Base-by-base conservation (phyloP, 2,329 filamentous ascomycete genomes). In the Colletotrichum lentis region DNA sequence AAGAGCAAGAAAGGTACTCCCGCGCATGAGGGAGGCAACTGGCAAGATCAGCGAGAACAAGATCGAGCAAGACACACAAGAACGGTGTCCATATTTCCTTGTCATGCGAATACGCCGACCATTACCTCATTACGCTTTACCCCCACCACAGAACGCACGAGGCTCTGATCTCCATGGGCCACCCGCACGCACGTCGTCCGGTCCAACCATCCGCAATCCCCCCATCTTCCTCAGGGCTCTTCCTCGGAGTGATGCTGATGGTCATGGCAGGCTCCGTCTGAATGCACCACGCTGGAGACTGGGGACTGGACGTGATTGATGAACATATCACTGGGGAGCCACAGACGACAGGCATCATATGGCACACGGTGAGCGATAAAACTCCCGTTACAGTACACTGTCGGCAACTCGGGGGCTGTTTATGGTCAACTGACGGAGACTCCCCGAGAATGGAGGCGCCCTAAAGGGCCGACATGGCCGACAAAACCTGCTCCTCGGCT, bases 391-490 rank as follows among this genome's bases (percentile, higher is more conserved):
- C 35, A 44, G 55, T 56, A 60, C 35, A 37, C 49, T 62, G 44
- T 46, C 54, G 46, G 53, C 18, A 39, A 37, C 46, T n/a, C 47
- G 35, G 24, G 31, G 31, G 41, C 12, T 39, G 6, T 27, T 41
- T 44, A 49, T 64, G 43, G 54, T 39, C 55, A 50, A 57, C 35
- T 27, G 44, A 68, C 24, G 43, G 41, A 57, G 35, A 37, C 43
- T 60, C 55, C 50, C 65, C 65, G 62, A 65, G 50, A 65, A 61
- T 50, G 52, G 52, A 24, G 44, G 55, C 62, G 53, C 60, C 20
- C 41, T 20, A 43, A 55, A 65, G 55, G 62, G 44, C 55, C 62
- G 49, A 50, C 54, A 68, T 49, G 65, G 49, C 65, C 65, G 65
- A 52, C 35, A n/a, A 16, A 52, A 27, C 35, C 14, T 64, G 47